Percentiles rank a stretch among this genome's conserved stretches.
These are phyloP conservation scores for Boletus barrowsii DNA, from an alignment of 768 basidiomycete species.

Conservation along the genomic window DNA sequence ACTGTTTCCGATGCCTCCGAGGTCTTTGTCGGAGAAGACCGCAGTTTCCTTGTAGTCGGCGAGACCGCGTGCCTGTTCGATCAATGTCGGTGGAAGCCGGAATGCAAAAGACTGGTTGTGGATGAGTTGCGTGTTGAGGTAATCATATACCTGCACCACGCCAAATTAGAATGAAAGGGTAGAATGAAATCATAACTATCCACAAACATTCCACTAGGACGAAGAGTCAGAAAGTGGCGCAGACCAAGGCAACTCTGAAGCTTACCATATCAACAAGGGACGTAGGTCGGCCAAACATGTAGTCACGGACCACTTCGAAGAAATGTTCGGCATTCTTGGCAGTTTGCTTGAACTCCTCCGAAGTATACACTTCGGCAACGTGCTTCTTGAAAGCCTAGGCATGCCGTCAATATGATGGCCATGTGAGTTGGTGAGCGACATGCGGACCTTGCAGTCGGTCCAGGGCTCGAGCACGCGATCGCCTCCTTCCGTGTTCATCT, in stretches of 20 bases:
- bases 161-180: constrained; percentile 10
- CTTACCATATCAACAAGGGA: constrained; percentile 64
- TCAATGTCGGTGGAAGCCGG: constrained; percentile 68
- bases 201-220: constrained; percentile 69
- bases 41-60: constrained; percentile 77
- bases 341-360: constrained; percentile 60
- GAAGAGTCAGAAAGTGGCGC: constrained; percentile 9
- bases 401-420: constrained; percentile 14
- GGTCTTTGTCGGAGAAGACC: constrained; percentile 63
- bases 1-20: constrained; percentile 76
- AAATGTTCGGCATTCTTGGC: constrained; percentile 57
- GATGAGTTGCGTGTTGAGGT: constrained; percentile 68
- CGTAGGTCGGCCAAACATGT: constrained; percentile 62
- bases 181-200: background rate
- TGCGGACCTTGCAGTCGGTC: constrained; percentile 55
- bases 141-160: constrained; percentile 62
- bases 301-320: constrained; percentile 62
- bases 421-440: constrained; percentile 36
- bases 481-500: constrained; percentile 42
- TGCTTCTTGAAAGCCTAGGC: constrained; percentile 63
- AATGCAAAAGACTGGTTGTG: constrained; percentile 82
- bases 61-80: constrained; percentile 68
- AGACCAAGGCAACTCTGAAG: constrained; percentile 6
- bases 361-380: constrained; percentile 57
- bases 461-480: constrained; percentile 81